phyloP scores from a whole-genome alignment of 2,329 filamentous ascomycete genomes.

The Gremmenia infestans region DNA sequence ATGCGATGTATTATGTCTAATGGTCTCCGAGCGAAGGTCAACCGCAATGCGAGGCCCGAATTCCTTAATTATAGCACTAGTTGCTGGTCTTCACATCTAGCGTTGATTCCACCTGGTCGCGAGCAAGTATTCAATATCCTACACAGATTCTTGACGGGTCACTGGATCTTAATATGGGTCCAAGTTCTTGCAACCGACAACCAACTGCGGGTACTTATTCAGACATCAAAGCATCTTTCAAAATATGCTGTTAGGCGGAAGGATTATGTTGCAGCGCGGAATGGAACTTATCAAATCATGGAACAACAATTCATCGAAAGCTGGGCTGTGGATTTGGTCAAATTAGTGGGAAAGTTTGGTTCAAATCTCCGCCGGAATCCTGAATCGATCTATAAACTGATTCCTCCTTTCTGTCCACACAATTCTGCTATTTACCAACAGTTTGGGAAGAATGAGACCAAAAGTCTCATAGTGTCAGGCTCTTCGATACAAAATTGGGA shows the following conservation, averaged over 20 bases:
- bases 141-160: not conserved
- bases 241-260: not conserved
- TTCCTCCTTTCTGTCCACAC: conserved; percentile 11
- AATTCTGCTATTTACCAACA: conserved; percentile 1
- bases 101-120: not conserved
- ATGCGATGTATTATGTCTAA: conserved; percentile 1
- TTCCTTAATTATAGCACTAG: conserved; percentile 22
- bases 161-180: conserved; percentile 32
- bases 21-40: not conserved
- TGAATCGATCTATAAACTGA: conserved; percentile 5
- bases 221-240: not conserved
- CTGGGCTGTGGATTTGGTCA: conserved; percentile 8
- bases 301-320: not conserved
- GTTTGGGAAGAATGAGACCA: not conserved
- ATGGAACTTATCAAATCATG: not conserved
- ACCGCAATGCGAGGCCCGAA: not conserved
- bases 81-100: conserved; percentile 25
- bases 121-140: not conserved
- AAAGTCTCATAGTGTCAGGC: not conserved
- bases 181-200: conserved; percentile 21
- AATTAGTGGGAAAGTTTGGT: conserved; percentile 9
- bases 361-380: not conserved
- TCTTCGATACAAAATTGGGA: not conserved
- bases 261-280: not conserved
- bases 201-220: not conserved